These are phyloP conservation scores for Aureobasidium sp. DNA, from an alignment of 2,329 filamentous ascomycete species.

Conservation along the genomic window DNA sequence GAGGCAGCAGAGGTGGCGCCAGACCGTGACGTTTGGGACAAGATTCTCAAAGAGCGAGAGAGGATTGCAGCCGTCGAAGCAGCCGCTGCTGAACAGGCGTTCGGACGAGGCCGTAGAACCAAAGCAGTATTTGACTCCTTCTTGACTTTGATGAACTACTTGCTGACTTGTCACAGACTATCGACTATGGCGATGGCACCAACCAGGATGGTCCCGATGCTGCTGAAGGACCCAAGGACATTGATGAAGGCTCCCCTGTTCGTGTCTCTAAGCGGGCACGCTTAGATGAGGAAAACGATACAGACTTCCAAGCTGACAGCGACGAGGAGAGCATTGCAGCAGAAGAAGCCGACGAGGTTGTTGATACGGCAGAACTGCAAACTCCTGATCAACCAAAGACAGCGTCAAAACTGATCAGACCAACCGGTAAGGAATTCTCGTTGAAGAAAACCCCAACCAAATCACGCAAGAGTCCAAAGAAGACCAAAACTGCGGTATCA, in stretches of 20 bases:
- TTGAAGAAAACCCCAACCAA: conserved; percentile 6
- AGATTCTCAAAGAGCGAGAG: conserved; percentile 78
- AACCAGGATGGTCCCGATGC: conserved; percentile 24
- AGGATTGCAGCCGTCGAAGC: conserved; percentile 67
- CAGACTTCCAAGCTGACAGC: conserved; percentile 42
- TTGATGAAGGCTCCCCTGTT: neutral
- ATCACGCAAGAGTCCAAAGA: conserved; percentile 8
- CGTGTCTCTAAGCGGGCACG: conserved; percentile 23
- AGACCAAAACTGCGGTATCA: neutral
- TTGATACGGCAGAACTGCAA: conserved; percentile 15
- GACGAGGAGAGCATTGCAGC: conserved; percentile 28
- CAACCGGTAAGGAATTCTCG: conserved; percentile 14
- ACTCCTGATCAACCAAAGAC: conserved; percentile 12
- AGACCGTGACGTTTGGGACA: conserved; percentile 75
- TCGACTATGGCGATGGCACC: conserved; percentile 44
- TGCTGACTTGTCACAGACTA: conserved; percentile 26
- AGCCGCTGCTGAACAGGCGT: conserved; percentile 60
- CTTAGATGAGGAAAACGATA: conserved; percentile 38
- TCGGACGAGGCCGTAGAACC: conserved; percentile 75
- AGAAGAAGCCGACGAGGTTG: conserved; percentile 23
- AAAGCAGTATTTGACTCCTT: conserved; percentile 30
- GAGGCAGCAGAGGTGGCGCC: conserved; percentile 43
- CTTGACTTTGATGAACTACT: neutral
- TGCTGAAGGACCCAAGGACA: conserved; percentile 20
- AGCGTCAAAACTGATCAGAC: conserved; percentile 9